Evolutionary conservation across 2,329 filamentous ascomycete genomes (phyloP).

Genomic region (Diplodia seriata): DNA sequence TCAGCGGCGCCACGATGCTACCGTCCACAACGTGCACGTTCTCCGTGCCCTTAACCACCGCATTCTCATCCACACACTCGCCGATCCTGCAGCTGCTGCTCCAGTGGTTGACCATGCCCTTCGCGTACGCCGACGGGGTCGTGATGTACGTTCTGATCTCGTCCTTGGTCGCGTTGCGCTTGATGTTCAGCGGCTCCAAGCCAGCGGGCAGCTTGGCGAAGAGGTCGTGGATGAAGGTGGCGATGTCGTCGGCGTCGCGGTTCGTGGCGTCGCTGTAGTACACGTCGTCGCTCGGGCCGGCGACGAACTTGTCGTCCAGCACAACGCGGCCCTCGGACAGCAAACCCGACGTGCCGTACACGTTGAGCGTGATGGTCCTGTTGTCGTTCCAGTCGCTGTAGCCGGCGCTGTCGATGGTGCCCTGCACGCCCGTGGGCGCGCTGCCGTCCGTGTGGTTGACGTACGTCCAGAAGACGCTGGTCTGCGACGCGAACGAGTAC

Average conservation of each 20-base stretch:
- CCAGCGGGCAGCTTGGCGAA: slow-evolving; percentile 55
- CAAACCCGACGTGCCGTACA: slow-evolving; percentile 64
- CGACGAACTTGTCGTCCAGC: slow-evolving; percentile 54
- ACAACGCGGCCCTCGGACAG: slow-evolving; percentile 57
- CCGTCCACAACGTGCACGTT: slow-evolving; percentile 62
- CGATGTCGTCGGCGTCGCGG: slow-evolving; percentile 58
- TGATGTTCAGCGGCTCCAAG: slow-evolving; percentile 59
- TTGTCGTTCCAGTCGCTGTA: slow-evolving; percentile 49
- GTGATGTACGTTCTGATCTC: slow-evolving; percentile 61
- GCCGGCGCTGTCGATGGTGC: slow-evolving; percentile 60
- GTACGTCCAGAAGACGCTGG: slow-evolving; percentile 61
- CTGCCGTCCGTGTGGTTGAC: slow-evolving; percentile 49
- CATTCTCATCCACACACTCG: slow-evolving; percentile 57
- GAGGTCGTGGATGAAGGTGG: slow-evolving; percentile 59
- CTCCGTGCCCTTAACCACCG: slow-evolving; percentile 56
- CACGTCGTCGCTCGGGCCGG: slow-evolving; percentile 48
- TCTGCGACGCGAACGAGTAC: slow-evolving; percentile 61
- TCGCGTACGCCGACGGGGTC: slow-evolving; percentile 56
- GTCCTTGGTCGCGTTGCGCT: slow-evolving; percentile 54
- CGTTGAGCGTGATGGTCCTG: slow-evolving; percentile 62
- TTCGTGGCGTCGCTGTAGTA: slow-evolving; percentile 53
- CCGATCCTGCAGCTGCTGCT: slow-evolving; percentile 60
- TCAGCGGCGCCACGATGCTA: slow-evolving; percentile 58
- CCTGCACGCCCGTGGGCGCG: slow-evolving; percentile 56
- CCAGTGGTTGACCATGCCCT: slow-evolving; percentile 62